phyloP scores from a whole-genome alignment of 106 monocot genomes.

The Allium fistulosum region DNA sequence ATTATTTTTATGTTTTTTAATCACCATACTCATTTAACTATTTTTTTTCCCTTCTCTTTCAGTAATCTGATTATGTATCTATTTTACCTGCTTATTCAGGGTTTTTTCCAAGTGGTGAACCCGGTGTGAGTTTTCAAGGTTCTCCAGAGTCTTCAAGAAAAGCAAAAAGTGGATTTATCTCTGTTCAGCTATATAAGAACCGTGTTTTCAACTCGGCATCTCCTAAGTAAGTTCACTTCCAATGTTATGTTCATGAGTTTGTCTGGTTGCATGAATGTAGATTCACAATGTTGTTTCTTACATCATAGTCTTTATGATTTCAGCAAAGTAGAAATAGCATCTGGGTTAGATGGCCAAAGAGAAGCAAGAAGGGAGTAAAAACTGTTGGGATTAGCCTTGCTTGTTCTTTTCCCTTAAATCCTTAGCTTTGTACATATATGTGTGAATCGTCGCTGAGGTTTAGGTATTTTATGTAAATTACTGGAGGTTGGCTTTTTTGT shows the following conservation, averaged over 20 bases:
- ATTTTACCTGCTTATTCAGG: slow-evolving; percentile 22
- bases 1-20: too few relatives aligned
- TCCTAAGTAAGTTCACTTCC: slow-evolving; percentile 30
- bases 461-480: slow-evolving; percentile 6
- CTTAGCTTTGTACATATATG: background rate
- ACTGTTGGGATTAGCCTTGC: background rate
- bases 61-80: background rate
- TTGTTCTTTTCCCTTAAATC: too few relatives aligned
- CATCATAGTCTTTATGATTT: background rate
- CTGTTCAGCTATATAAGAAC: slow-evolving; percentile 43
- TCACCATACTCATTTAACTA: too few relatives aligned
- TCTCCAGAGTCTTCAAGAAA: slow-evolving; percentile 57
- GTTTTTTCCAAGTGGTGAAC: slow-evolving; percentile 30
- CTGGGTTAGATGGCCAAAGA: slow-evolving; percentile 14
- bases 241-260: too few relatives aligned
- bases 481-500: too few relatives aligned
- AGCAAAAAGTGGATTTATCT: slow-evolving; percentile 39
- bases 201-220: slow-evolving; percentile 27
- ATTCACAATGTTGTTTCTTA: too few relatives aligned
- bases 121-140: slow-evolving; percentile 52
- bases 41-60: too few relatives aligned
- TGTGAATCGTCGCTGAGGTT: background rate
- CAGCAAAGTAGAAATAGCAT: slow-evolving; percentile 25
- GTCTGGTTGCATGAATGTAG: too few relatives aligned
- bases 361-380: slow-evolving; percentile 2